Evolutionary conservation across 192 early-diverging fungal genomes (phyloP), one percentile per base, ranked within the genome.

Genomic region (Coemansia sp.): DNA sequence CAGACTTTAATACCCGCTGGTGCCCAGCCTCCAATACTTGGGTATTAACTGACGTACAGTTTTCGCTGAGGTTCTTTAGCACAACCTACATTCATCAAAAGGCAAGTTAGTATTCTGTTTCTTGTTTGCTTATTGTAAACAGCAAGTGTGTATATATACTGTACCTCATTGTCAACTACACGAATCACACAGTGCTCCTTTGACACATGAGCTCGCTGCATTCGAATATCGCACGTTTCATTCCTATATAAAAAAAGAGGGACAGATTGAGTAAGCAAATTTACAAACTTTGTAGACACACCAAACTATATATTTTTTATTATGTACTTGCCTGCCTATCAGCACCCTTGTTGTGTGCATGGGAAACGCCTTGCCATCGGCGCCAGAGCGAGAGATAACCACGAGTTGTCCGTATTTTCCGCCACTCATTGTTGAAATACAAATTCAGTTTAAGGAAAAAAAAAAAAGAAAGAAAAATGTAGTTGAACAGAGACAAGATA

Each of bases 181-280:
- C 68, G 75, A 6, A 83, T 72, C 2, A 74, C 55, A 40, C 75
- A 79, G 68, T 85, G 83, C 62, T 78, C 71, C 62, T 85, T 80
- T 29, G 83, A 80, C 47, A 78, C 83, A 40, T 77, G 65, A 1
- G 69, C 63, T 12, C 55, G 52, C 52, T 80, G 78, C 67, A 85
- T 75, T 16, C 83, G 78, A 15, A 85, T 85, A 27, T 85, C 78
- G 49, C 83, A 85, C 38, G 77, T 85, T 53, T 79, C 76, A 46
- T 65, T 68, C 47, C 74, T 78, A 68, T 12, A 15, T 15, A 2
- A 65, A 44, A 10, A 11, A 2, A 39, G 2, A 24, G 27, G 27
- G 27, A 27, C 27, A 5, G 24, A 13, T 41, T 41, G 2, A 36
- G 27, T 62, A 49, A 49, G 8, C 27, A 27, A 27, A 27, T 27